These are phyloP conservation scores for Leccinum broughii DNA, from an alignment of 768 basidiomycete genomes.

Conservation along the genomic window DNA sequence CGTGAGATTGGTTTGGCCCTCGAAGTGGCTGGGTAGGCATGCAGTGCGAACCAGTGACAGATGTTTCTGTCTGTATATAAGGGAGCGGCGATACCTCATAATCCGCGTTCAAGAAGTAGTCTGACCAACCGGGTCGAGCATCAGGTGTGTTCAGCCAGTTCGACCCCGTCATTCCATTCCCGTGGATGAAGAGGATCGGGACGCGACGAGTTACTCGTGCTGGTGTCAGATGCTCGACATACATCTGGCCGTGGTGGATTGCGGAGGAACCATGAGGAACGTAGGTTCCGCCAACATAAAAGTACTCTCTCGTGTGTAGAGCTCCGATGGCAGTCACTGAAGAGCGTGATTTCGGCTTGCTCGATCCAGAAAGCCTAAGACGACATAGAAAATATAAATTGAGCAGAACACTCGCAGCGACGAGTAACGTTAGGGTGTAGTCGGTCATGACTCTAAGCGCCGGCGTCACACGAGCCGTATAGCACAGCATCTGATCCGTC, in stretches of 20 bases:
- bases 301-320: constrained; percentile 47
- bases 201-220: constrained; percentile 36
- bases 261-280: constrained; percentile 34
- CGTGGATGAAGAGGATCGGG: constrained; percentile 51
- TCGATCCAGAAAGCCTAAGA: background rate
- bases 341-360: background rate
- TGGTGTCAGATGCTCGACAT: constrained; percentile 52
- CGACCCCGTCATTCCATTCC: constrained; percentile 53
- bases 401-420: constrained; percentile 17
- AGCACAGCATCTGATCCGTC: background rate
- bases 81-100: constrained; percentile 41
- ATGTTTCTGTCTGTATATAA: constrained; percentile 27
- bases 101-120: constrained; percentile 50
- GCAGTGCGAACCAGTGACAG: constrained; percentile 59
- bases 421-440: constrained; percentile 8
- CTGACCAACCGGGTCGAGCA: constrained; percentile 56
- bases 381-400: constrained; percentile 21
- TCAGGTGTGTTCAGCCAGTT: constrained; percentile 56
- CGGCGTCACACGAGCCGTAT: background rate
- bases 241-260: constrained; percentile 48
- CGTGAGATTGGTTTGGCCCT: constrained; percentile 9
- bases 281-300: constrained; percentile 50
- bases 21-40: constrained; percentile 42
- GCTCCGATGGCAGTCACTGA: constrained; percentile 25
- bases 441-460: background rate